These are phyloP conservation scores for Evernia prunastri DNA, from an alignment of 495 filamentous ascomycete genomes.

Conservation along the genomic window DNA sequence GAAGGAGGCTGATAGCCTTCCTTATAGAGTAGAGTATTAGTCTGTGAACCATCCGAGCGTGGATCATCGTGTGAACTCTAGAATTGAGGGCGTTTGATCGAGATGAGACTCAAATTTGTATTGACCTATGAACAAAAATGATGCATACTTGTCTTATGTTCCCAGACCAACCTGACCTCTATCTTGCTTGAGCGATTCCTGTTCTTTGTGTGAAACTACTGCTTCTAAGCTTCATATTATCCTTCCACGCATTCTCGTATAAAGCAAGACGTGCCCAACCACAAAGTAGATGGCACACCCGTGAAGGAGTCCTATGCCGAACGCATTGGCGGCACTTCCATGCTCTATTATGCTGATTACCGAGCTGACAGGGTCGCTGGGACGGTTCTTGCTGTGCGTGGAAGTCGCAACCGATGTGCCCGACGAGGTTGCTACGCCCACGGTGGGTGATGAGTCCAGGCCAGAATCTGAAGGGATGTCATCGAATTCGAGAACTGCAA, in stretches of 20 bases:
- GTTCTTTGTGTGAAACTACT: neutral
- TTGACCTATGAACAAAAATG: neutral
- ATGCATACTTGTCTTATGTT: neutral
- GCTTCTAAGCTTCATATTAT: neutral
- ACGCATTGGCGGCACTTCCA: neutral
- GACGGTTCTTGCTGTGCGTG: neutral
- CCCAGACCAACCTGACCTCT: neutral
- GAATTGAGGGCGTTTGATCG: too few species aligned
- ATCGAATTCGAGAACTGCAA: constrained; percentile 22
- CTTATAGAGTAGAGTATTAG: too few species aligned
- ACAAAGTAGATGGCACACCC: neutral
- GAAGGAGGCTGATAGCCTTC: too few species aligned
- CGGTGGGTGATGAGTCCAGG: neutral
- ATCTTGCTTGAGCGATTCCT: neutral
- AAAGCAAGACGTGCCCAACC: neutral
- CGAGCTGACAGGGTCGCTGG: neutral
- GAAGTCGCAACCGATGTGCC: neutral
- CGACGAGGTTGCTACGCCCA: neutral
- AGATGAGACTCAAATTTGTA: too few species aligned
- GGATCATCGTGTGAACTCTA: too few species aligned
- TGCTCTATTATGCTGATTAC: neutral
- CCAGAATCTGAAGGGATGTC: constrained; percentile 11
- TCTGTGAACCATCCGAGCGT: too few species aligned
- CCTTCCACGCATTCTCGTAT: neutral
- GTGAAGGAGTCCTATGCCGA: neutral